Conservation (phyloP, 257 asterid genomes). For the Nicotiana knightiana region DNA sequence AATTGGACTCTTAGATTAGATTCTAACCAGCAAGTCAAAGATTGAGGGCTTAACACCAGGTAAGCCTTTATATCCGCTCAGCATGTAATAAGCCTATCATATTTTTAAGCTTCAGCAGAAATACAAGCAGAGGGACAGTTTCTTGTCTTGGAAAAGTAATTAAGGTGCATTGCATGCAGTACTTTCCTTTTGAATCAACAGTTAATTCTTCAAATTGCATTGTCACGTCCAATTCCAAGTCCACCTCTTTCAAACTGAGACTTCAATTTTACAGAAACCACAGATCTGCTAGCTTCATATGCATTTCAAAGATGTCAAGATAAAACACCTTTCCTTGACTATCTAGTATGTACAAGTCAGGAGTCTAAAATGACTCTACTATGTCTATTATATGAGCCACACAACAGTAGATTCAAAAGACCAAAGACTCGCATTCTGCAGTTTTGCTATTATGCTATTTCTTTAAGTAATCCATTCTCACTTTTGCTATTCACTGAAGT, state of each 20-base stretch:
- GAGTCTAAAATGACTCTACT: neutral
- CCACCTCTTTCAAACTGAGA: neutral
- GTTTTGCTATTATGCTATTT: neutral
- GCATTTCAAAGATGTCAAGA: neutral
- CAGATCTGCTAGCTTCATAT: neutral
- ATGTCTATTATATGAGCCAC: neutral
- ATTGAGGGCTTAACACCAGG: neutral
- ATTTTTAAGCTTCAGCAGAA: neutral
- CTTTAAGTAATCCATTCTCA: neutral
- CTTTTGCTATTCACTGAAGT: neutral
- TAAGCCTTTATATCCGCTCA: conserved; percentile 3
- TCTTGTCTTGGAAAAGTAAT: neutral
- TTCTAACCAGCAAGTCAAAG: neutral
- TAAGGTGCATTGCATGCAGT: neutral
- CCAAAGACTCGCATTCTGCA: neutral
- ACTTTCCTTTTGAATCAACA: neutral
- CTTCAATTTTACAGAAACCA: neutral
- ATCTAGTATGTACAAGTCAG: neutral
- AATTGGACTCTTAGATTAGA: neutral
- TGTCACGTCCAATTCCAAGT: neutral
- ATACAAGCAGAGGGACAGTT: neutral
- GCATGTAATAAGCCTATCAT: neutral
- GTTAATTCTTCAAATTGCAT: neutral
- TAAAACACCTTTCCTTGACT: neutral
- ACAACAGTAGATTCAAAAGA: neutral